Conservation (phyloP, 202 grass and related monocot species). For the Digitaria exilis region DNA sequence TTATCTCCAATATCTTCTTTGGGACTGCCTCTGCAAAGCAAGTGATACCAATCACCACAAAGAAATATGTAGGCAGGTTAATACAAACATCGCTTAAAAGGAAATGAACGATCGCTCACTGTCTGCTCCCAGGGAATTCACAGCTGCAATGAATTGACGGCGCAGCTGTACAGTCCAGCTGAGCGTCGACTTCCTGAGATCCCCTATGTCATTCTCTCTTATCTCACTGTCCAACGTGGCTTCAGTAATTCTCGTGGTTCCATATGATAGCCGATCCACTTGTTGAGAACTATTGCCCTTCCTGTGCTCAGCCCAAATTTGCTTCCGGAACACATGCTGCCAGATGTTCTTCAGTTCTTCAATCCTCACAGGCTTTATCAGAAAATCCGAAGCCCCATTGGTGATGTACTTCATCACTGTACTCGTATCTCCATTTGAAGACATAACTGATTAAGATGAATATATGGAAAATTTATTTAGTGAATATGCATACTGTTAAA, state of each 20-base stretch:
- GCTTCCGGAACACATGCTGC: conserved; percentile 58
- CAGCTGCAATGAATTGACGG: conserved; percentile 46
- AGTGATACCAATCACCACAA: background rate
- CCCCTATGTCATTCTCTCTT: conserved; percentile 19
- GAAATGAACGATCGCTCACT: conserved; percentile 25
- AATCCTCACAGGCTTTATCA: conserved; percentile 55
- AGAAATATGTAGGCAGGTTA: background rate
- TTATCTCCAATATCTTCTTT: conserved; percentile 50
- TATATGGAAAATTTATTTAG: background rate
- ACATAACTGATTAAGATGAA: conserved; percentile 36
- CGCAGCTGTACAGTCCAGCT: conserved; percentile 50
- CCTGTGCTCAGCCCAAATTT: conserved; percentile 21
- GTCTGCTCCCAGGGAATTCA: conserved; percentile 39
- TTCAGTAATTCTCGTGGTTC: background rate
- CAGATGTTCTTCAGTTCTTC: conserved; percentile 54
- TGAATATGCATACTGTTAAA: background rate
- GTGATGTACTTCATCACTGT: conserved; percentile 56
- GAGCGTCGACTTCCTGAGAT: conserved; percentile 47
- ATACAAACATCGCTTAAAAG: background rate
- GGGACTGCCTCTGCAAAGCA: conserved; percentile 47
- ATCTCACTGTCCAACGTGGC: background rate
- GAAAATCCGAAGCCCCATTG: conserved; percentile 54
- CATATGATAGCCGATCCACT: background rate
- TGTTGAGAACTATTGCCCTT: background rate
- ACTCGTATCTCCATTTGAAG: conserved; percentile 40